Conservation (phyloP, 2,329 filamentous ascomycete species). For the Amylocarpus encephaloides region DNA sequence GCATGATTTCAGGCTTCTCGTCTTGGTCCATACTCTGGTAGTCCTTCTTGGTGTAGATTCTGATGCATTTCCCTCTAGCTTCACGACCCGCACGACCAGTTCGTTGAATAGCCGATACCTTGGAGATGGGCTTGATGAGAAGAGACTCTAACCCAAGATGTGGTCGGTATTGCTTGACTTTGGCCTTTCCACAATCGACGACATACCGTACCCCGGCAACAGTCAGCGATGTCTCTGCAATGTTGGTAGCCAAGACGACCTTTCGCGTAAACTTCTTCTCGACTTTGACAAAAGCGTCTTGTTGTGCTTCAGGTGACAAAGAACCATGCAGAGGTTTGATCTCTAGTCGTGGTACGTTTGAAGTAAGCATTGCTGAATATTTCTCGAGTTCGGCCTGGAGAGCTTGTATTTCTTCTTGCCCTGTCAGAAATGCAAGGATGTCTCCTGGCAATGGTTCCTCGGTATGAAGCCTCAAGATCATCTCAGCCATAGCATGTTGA, state of each 20-base stretch:
- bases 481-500: slow-evolving; percentile 72
- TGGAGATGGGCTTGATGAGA: slow-evolving; percentile 82
- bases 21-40: slow-evolving; percentile 65
- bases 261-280: slow-evolving; percentile 71
- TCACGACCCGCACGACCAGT: slow-evolving; percentile 91
- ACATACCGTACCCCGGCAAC: slow-evolving; percentile 90
- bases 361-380: slow-evolving; percentile 64
- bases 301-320: slow-evolving; percentile 78
- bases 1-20: slow-evolving; percentile 81
- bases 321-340: slow-evolving; percentile 85
- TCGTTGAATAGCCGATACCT: slow-evolving; percentile 86
- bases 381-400: slow-evolving; percentile 77
- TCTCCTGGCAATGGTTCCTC: slow-evolving; percentile 91
- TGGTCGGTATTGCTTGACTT: slow-evolving; percentile 85
- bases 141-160: slow-evolving; percentile 84
- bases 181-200: slow-evolving; percentile 87
- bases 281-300: slow-evolving; percentile 74
- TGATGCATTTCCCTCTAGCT: slow-evolving; percentile 80
- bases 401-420: slow-evolving; percentile 86
- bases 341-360: slow-evolving; percentile 64
- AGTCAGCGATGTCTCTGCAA: slow-evolving; percentile 97
- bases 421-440: slow-evolving; percentile 84
- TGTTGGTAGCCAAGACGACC: slow-evolving; percentile 89
- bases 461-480: slow-evolving; percentile 78
- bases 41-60: slow-evolving; percentile 76